Percentiles rank a stretch among this genome's conserved stretches.
These are phyloP conservation scores for Davidsoniella eucalypti DNA, from an alignment of 2,329 filamentous ascomycete species.

Conservation along the genomic window DNA sequence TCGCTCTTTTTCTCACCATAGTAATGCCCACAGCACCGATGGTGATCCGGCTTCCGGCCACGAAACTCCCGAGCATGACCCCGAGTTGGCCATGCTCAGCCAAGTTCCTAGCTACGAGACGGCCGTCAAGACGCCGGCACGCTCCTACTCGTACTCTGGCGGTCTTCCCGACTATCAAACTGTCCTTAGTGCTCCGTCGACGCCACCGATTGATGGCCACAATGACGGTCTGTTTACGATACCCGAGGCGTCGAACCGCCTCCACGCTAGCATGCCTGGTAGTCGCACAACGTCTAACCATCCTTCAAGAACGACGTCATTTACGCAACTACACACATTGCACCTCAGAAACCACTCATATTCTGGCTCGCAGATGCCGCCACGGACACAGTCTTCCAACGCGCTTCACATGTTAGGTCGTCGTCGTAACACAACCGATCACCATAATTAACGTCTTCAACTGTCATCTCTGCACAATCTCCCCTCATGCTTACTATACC, in stretches of 20 bases:
- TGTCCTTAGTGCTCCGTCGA: conserved; percentile 27
- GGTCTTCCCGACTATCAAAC: conserved; percentile 52
- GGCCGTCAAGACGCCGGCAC: conserved; percentile 48
- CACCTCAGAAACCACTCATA: conserved; percentile 12
- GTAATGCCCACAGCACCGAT: conserved; percentile 24
- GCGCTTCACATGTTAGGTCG: conserved; percentile 11
- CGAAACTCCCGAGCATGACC: conserved; percentile 38
- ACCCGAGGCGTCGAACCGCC: conserved; percentile 5
- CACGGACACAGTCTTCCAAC: conserved; percentile 12
- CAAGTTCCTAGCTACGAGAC: conserved; percentile 67
- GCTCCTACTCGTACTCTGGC: conserved; percentile 32
- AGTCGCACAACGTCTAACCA: conserved; percentile 11
- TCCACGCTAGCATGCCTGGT: conserved; percentile 12
- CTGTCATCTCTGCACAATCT: neutral
- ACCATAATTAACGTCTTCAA: too few species aligned
- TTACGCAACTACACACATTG: conserved; percentile 11
- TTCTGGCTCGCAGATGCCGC: conserved; percentile 12
- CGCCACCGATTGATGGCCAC: conserved; percentile 9
- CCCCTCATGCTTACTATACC: neutral
- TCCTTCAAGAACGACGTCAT: conserved; percentile 11
- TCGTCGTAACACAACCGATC: conserved; percentile 1
- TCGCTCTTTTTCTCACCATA: conserved; percentile 15
- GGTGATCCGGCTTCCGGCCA: conserved; percentile 31
- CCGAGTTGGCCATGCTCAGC: conserved; percentile 47
- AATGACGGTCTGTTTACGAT: conserved; percentile 11